A percentile compares a stretch with the other conserved stretches of the same genome.
Evolutionary conservation across 2,329 filamentous ascomycete species (phyloP).

Genomic region (Microcyclospora tardicrescens): DNA sequence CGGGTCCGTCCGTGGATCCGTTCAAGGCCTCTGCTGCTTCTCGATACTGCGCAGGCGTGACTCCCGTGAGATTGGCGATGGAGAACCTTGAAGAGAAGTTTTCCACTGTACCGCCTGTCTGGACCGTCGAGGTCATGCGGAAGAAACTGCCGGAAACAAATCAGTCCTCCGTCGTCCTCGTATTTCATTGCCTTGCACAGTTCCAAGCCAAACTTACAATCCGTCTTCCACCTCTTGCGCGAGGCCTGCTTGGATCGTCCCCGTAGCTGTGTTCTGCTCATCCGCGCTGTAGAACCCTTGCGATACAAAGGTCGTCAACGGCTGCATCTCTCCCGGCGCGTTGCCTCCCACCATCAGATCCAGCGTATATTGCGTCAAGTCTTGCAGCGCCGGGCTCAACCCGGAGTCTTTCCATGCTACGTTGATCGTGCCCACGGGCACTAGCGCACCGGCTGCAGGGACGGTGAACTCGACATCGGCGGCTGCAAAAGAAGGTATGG

Average conservation of each 20-base stretch:
- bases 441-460: constrained; percentile 1
- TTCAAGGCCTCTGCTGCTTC: constrained; percentile 1
- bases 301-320: constrained; percentile 1
- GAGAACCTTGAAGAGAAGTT: constrained; percentile 50
- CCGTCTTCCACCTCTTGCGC: constrained; percentile 1
- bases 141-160: constrained; percentile 33
- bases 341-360: constrained; percentile 2
- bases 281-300: background rate
- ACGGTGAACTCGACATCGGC: constrained; percentile 2
- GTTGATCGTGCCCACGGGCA: constrained; percentile 1
- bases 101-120: constrained; percentile 38
- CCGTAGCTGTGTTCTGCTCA: background rate
- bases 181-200: background rate
- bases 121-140: constrained; percentile 40
- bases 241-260: constrained; percentile 2
- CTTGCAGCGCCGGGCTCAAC: background rate
- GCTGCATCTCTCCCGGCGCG: background rate
- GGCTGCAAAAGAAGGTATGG: no score
- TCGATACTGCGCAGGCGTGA: constrained; percentile 3
- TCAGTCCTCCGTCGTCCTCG: no score
- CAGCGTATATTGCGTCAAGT: constrained; percentile 1
- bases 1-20: constrained; percentile 1
- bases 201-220: constrained; percentile 1
- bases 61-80: constrained; percentile 46
- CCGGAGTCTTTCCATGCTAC: constrained; percentile 3